phyloP scores from a whole-genome alignment of 2,329 filamentous ascomycete species.

The Dothiorella sarmentorum region DNA sequence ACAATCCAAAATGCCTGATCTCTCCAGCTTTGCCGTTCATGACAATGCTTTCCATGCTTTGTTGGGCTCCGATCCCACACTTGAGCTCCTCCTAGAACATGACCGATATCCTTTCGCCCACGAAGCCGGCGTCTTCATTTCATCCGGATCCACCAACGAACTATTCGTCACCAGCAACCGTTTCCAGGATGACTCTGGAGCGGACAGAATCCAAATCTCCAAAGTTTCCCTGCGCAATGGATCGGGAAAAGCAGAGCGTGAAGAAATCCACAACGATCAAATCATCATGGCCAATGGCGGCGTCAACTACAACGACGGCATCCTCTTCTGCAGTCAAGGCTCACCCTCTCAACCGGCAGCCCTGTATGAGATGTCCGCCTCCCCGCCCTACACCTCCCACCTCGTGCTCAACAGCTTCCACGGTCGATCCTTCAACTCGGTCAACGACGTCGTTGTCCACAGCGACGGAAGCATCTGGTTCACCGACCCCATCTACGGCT shows the following conservation, averaged over 20 bases:
- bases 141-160: conserved; percentile 26
- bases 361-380: conserved; percentile 30
- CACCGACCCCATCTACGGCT: conserved; percentile 39
- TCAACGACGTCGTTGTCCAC: conserved; percentile 41
- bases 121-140: conserved; percentile 44
- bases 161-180: conserved; percentile 42
- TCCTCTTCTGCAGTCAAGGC: conserved; percentile 36
- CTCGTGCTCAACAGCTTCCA: conserved; percentile 44
- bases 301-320: conserved; percentile 29
- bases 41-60: not conserved
- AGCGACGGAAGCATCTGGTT: conserved; percentile 45
- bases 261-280: not conserved
- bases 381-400: conserved; percentile 21
- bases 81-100: conserved; percentile 31
- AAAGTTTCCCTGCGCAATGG: conserved; percentile 12
- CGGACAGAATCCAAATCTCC: conserved; percentile 24
- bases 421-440: conserved; percentile 41
- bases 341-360: conserved; percentile 28
- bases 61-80: not conserved
- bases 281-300: conserved; percentile 28
- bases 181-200: conserved; percentile 21
- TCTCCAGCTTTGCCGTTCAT: not conserved
- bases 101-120: conserved; percentile 44
- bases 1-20: not conserved
- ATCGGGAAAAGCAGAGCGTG: not conserved